Evolutionary conservation across 345 rosid genomes (phyloP).

Genomic region (Durio zibethinus): DNA sequence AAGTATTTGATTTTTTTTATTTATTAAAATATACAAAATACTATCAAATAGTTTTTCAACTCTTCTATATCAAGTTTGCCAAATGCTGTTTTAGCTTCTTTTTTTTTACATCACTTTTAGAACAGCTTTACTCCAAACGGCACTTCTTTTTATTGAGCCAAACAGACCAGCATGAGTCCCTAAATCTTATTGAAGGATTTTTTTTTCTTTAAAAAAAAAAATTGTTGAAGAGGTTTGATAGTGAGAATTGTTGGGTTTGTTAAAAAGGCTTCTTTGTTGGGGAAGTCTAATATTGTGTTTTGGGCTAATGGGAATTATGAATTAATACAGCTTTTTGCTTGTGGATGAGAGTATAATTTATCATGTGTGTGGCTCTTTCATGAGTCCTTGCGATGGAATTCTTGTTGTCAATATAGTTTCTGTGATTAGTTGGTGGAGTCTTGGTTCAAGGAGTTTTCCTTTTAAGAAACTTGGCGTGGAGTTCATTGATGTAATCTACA

Average conservation of each 20-base stretch:
- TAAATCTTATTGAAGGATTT: no score
- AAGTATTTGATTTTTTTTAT: no score
- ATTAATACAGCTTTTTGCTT: background rate
- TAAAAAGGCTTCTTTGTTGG: background rate
- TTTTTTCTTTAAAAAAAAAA: background rate
- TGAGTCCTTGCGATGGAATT: background rate
- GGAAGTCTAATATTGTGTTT: background rate
- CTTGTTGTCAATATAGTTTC: background rate
- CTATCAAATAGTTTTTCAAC: no score
- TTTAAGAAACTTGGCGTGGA: background rate
- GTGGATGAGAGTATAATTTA: background rate
- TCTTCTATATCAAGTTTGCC: no score
- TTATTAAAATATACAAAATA: no score
- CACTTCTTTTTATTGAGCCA: no score
- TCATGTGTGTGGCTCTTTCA: background rate
- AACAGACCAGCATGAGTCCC: no score
- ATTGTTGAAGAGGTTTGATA: background rate
- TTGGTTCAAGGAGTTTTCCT: background rate
- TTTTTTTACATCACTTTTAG: no score
- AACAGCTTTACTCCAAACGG: no score
- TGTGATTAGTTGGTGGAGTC: background rate
- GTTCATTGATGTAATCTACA: conserved; percentile 9
- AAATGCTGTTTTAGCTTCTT: no score
- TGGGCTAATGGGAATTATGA: background rate
- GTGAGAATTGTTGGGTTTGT: background rate